A percentile compares a stretch with the other conserved stretches of the same genome.
phyloP scores from a whole-genome alignment of 805 yeast species.

The Metschnikowia vanudenii region DNA sequence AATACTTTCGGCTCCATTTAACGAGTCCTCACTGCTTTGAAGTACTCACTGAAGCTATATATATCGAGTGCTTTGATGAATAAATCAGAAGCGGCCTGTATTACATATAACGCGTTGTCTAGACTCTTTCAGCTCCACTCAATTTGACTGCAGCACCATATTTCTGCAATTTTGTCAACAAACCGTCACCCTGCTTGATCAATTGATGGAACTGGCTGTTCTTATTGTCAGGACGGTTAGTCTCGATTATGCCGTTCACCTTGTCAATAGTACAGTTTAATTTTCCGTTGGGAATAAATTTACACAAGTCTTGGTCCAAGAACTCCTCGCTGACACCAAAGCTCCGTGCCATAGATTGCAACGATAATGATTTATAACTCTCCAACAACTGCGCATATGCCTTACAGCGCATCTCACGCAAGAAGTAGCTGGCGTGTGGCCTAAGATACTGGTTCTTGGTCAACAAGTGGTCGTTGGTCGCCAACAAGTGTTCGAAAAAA shows the following conservation, averaged over 20 bases:
- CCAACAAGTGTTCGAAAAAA: conserved; percentile 73
- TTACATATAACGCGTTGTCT: too few relatives aligned
- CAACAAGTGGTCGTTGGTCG: conserved; percentile 72
- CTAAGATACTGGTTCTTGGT: conserved; percentile 61
- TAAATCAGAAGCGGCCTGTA: too few relatives aligned
- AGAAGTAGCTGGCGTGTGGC: conserved; percentile 77
- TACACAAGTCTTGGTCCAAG: conserved; percentile 82
- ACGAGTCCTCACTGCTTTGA: too few relatives aligned
- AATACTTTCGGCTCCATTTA: too few relatives aligned
- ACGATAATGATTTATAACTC: conserved; percentile 85
- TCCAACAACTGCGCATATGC: conserved; percentile 93
- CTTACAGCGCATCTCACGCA: conserved; percentile 91
- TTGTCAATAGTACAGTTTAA: conserved; percentile 93
- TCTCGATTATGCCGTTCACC: conserved; percentile 92
- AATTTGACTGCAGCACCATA: conserved; percentile 96
- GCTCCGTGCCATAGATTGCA: conserved; percentile 90
- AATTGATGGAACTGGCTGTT: conserved; percentile 88
- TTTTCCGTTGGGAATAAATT: conserved; percentile 89
- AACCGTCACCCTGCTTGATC: conserved; percentile 87
- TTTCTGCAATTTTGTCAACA: conserved; percentile 91
- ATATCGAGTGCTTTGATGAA: too few relatives aligned
- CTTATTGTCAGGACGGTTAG: conserved; percentile 95
- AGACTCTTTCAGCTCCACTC: conserved; percentile 81
- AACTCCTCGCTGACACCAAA: conserved; percentile 89
- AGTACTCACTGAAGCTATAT: too few relatives aligned